phyloP scores from a whole-genome alignment of 106 monocot genomes.

The Allium sativum region DNA sequence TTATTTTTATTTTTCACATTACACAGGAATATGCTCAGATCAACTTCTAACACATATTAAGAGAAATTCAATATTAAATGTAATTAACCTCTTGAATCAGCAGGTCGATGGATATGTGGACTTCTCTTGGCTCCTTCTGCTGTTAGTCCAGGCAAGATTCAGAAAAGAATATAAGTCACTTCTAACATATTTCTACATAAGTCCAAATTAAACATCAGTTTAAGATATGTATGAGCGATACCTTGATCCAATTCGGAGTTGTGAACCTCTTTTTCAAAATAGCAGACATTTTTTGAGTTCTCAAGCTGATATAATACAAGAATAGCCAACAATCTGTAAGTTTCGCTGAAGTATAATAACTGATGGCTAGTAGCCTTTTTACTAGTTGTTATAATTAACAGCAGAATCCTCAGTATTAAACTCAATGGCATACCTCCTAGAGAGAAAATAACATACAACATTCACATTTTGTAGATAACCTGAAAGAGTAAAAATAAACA shows the following conservation, averaged over 20 bases:
- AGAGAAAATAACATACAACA: too few relatives aligned
- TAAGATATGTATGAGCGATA: constrained; percentile 6
- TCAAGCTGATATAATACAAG: constrained; percentile 84
- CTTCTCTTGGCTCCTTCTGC: constrained; percentile 99
- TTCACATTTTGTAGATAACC: too few relatives aligned
- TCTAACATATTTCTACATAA: neutral
- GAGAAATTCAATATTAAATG: too few relatives aligned
- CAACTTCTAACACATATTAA: too few relatives aligned
- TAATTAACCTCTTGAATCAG: constrained; percentile 98
- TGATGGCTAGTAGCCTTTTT: too few relatives aligned
- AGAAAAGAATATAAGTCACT: constrained; percentile 8
- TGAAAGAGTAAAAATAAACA: too few relatives aligned
- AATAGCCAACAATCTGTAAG: neutral
- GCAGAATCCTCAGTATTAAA: too few relatives aligned
- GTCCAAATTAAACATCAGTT: neutral
- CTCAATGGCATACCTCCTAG: too few relatives aligned
- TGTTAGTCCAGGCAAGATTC: too few relatives aligned
- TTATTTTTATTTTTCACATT: too few relatives aligned
- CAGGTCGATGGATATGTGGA: constrained; percentile 93
- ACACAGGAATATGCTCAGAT: too few relatives aligned
- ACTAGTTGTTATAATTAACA: too few relatives aligned
- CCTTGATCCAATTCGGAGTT: constrained; percentile 97
- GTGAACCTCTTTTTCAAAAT: constrained; percentile 86
- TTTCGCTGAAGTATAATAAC: neutral
- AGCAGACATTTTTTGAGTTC: constrained; percentile 65